Evolutionary conservation across 495 filamentous ascomycete species (phyloP).

Genomic region (Lasiosphaeria hispida): DNA sequence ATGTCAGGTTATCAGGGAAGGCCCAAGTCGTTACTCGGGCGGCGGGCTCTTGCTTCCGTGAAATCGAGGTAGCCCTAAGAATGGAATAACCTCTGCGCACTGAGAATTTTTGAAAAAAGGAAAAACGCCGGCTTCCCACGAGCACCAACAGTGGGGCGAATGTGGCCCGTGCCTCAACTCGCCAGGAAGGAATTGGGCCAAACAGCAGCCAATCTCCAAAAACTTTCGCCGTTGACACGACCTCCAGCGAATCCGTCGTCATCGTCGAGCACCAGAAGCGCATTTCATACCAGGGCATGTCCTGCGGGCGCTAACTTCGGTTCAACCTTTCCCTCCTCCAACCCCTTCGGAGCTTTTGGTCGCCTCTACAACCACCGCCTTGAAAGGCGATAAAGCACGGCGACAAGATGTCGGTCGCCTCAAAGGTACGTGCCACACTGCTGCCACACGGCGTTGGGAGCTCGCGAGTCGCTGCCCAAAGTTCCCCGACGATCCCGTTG

Average conservation of each 20-base stretch:
- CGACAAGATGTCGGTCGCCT: constrained; percentile 63
- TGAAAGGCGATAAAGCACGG: constrained; percentile 35
- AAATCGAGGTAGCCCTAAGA: constrained; percentile 10
- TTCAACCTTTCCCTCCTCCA: constrained; percentile 5
- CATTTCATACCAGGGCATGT: constrained; percentile 20
- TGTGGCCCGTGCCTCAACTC: constrained; percentile 21
- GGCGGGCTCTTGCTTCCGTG: too few species aligned
- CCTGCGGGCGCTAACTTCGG: constrained; percentile 13
- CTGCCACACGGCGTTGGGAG: not conserved
- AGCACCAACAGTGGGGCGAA: constrained; percentile 14
- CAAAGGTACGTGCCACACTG: constrained; percentile 50
- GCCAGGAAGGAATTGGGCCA: constrained; percentile 11
- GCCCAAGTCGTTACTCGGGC: too few species aligned
- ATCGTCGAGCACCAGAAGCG: constrained; percentile 14
- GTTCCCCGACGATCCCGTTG: not conserved
- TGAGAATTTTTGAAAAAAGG: constrained; percentile 15
- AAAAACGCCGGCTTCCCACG: constrained; percentile 11
- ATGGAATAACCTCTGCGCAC: constrained; percentile 15
- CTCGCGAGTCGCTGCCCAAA: not conserved
- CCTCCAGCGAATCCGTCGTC: constrained; percentile 14
- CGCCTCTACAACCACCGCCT: constrained; percentile 20
- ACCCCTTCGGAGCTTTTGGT: constrained; percentile 25
- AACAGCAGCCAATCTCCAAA: constrained; percentile 14
- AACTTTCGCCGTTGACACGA: constrained; percentile 22
- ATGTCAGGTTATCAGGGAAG: not conserved